These are phyloP conservation scores for Aegilops speltoides DNA, from an alignment of 176 grass and related monocot species.

Conservation along the genomic window DNA sequence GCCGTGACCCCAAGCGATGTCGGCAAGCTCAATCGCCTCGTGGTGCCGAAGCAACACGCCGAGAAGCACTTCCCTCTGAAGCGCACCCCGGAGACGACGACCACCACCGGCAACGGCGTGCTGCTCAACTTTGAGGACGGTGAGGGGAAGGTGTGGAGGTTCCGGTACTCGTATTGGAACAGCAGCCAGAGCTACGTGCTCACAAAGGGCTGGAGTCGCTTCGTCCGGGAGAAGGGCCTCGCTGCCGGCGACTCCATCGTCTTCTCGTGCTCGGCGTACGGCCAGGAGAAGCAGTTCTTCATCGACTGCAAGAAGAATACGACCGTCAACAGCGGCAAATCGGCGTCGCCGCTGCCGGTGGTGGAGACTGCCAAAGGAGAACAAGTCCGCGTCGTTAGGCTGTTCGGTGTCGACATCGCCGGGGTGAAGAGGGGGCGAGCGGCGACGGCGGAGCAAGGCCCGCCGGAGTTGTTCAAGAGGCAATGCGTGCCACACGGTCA, in stretches of 20 bases:
- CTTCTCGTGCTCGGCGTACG: conserved; percentile 56
- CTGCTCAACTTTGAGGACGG: conserved; percentile 93
- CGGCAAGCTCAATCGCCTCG: conserved; percentile 94
- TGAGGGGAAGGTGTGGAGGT: conserved; percentile 73
- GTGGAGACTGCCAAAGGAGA: not conserved
- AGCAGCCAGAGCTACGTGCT: conserved; percentile 99
- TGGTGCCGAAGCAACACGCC: conserved; percentile 93
- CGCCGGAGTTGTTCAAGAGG: conserved; percentile 27
- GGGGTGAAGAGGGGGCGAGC: conserved; percentile 31
- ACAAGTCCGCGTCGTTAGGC: conserved; percentile 38
- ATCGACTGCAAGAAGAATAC: conserved; percentile 66
- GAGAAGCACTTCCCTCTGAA: conserved; percentile 79
- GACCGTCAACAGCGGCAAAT: not conserved
- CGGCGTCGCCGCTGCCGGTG: not conserved
- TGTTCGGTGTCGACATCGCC: conserved; percentile 76
- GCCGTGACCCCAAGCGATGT: conserved; percentile 91
- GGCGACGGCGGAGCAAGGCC: not conserved
- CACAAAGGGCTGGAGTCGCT: conserved; percentile 95
- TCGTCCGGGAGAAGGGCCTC: conserved; percentile 87
- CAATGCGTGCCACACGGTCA: conserved; percentile 31
- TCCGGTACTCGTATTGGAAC: conserved; percentile 92
- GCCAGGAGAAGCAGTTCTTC: conserved; percentile 60
- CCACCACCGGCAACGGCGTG: conserved; percentile 46
- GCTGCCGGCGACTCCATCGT: conserved; percentile 74
- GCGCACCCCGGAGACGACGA: too few relatives aligned